Percentiles rank a stretch among this genome's conserved stretches.
Evolutionary conservation across 768 basidiomycete genomes (phyloP).

Genomic region (Hypholoma sublateritium): DNA sequence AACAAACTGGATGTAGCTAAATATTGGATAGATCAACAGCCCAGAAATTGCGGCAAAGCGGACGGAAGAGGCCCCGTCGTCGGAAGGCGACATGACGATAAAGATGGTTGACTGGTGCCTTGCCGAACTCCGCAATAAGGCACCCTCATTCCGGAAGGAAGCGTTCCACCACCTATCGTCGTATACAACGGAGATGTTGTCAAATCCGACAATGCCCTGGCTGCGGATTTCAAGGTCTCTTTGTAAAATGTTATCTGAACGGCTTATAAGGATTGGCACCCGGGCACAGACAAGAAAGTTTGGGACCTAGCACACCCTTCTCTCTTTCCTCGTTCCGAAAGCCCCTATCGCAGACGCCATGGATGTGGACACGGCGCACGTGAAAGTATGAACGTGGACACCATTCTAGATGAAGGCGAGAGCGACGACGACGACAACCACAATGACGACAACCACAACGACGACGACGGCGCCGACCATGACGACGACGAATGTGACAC

Average conservation of each 20-base stretch:
- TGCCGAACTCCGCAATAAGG: slow-evolving; percentile 26
- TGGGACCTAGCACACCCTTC: slow-evolving; percentile 48
- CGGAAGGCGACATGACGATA: slow-evolving; percentile 20
- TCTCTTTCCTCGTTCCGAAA: slow-evolving; percentile 30
- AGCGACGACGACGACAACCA: slow-evolving; percentile 3
- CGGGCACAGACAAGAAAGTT: slow-evolving; percentile 39
- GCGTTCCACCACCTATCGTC: slow-evolving; percentile 15
- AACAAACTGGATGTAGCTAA: neutral
- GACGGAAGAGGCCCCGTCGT: slow-evolving; percentile 21
- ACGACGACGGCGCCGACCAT: slow-evolving; percentile 14
- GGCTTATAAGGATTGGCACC: slow-evolving; percentile 46
- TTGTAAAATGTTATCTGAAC: slow-evolving; percentile 29
- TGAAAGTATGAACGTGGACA: too few relatives aligned
- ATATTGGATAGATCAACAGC: slow-evolving; percentile 20
- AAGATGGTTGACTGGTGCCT: slow-evolving; percentile 27
- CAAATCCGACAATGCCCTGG: slow-evolving; percentile 33
- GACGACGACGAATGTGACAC: neutral
- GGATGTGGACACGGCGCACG: too few relatives aligned
- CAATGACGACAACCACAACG: slow-evolving; percentile 13
- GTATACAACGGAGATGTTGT: slow-evolving; percentile 28
- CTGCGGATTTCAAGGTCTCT: slow-evolving; percentile 19
- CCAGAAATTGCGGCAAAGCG: slow-evolving; percentile 23
- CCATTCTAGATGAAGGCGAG: too few relatives aligned
- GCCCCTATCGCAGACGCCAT: too few relatives aligned
- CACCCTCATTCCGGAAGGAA: slow-evolving; percentile 8